Evolutionary conservation across 2,329 filamentous ascomycete genomes (phyloP).

Genomic region (Westerdykella sp.): DNA sequence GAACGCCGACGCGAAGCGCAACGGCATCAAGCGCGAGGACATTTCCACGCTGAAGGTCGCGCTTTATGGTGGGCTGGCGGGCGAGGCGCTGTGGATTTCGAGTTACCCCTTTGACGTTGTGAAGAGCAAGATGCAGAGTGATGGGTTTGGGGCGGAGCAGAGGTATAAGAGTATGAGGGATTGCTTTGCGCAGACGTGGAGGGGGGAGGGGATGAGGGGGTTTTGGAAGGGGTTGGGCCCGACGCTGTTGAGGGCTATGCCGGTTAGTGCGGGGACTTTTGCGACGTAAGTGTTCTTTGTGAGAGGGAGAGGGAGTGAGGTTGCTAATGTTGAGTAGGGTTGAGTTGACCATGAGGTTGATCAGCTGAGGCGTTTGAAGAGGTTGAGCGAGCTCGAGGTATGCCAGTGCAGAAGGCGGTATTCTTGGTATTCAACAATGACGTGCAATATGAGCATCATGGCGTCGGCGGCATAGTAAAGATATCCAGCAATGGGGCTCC

Average conservation of each 20-base stretch:
- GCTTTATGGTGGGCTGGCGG: slow-evolving; percentile 84
- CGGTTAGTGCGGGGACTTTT: slow-evolving; percentile 96
- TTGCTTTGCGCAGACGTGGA: slow-evolving; percentile 79
- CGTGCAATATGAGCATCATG: no score
- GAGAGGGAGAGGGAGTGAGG: background rate
- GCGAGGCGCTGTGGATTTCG: slow-evolving; percentile 85
- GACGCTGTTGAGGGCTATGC: slow-evolving; percentile 90
- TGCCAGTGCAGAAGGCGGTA: no score
- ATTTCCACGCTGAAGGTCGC: slow-evolving; percentile 82
- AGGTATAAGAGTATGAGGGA: slow-evolving; percentile 78
- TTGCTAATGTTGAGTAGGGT: slow-evolving; percentile 13
- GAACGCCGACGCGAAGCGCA: slow-evolving; percentile 78
- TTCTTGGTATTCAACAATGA: no score
- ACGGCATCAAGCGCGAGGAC: slow-evolving; percentile 66
- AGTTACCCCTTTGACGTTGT: slow-evolving; percentile 96
- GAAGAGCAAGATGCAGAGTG: slow-evolving; percentile 99
- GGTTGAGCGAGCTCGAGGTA: no score
- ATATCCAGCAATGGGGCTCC: no score
- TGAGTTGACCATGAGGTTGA: slow-evolving; percentile 33
- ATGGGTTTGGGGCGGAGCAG: slow-evolving; percentile 71
- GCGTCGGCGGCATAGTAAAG: no score
- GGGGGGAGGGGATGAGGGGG: slow-evolving; percentile 66
- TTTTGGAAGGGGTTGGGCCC: slow-evolving; percentile 96
- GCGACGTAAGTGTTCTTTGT: slow-evolving; percentile 52
- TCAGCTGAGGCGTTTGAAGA: slow-evolving; percentile 22